phyloP scores from a whole-genome alignment of 805 yeast genomes.

The Candida verbasci region DNA sequence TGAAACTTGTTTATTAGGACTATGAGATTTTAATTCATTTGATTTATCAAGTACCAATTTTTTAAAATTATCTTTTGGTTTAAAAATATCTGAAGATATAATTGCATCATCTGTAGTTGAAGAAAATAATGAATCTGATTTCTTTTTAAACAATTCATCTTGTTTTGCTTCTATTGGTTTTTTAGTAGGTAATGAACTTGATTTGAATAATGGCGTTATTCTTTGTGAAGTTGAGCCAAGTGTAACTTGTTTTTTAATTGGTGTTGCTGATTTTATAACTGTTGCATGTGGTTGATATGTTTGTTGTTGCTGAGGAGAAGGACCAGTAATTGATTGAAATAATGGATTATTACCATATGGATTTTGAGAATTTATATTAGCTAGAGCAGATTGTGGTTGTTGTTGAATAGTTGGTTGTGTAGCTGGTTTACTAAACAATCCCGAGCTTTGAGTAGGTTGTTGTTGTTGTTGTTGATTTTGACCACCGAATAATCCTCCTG shows the following conservation, averaged over 20 bases:
- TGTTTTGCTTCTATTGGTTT: constrained; percentile 8
- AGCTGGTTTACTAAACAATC: constrained; percentile 9
- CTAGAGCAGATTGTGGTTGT: constrained; percentile 19
- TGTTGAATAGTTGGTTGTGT: constrained; percentile 15
- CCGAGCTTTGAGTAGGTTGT: constrained; percentile 11
- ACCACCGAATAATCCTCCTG: constrained; percentile 13
- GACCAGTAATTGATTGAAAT: constrained; percentile 43
- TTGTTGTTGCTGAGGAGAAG: constrained; percentile 6
- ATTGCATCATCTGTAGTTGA: constrained; percentile 62
- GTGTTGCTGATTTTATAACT: constrained; percentile 16
- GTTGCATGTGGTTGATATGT: constrained; percentile 22
- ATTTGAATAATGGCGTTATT: constrained; percentile 50
- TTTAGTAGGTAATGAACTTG: constrained; percentile 16
- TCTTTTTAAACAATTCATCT: constrained; percentile 9
- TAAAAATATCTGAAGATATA: constrained; percentile 64
- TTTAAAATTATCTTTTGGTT: constrained; percentile 54
- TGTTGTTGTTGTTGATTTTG: constrained; percentile 19
- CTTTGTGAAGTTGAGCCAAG: constrained; percentile 50
- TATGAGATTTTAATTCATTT: constrained; percentile 7
- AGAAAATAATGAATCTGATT: constrained; percentile 24
- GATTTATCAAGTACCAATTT: constrained; percentile 51
- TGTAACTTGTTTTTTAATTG: constrained; percentile 54
- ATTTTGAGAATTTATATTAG: constrained; percentile 34
- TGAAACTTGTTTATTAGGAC: constrained; percentile 16
- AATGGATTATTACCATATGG: constrained; percentile 82